A percentile compares a stretch with the other conserved stretches of the same genome.
phyloP scores from a whole-genome alignment of 2,329 filamentous ascomycete species.

The Colletotrichum lupini region DNA sequence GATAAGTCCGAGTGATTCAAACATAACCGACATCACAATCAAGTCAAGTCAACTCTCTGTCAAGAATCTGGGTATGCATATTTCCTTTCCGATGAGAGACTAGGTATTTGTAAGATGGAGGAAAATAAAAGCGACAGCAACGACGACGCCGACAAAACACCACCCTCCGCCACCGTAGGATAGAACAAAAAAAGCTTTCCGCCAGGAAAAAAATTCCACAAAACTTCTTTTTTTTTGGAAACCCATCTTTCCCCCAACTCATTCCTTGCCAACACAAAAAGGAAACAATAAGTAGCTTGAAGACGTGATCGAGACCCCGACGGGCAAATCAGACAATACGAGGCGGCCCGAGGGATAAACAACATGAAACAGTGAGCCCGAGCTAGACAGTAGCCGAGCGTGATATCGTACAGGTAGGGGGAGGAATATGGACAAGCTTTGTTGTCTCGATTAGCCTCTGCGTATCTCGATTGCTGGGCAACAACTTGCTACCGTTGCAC shows the following conservation, averaged over 20 bases:
- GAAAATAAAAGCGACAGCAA: constrained; percentile 3
- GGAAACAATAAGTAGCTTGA: neutral
- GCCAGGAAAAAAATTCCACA: constrained; percentile 40
- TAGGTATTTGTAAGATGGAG: constrained; percentile 34
- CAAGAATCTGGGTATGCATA: constrained; percentile 32
- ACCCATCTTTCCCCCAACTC: constrained; percentile 36
- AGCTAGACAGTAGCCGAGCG: constrained; percentile 26
- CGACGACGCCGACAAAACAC: constrained; percentile 34
- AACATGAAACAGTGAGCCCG: constrained; percentile 33
- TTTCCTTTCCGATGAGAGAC: constrained; percentile 32
- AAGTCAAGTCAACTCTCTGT: neutral
- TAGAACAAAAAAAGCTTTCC: constrained; percentile 20
- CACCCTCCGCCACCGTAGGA: constrained; percentile 27
- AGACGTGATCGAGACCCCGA: constrained; percentile 1
- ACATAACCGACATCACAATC: neutral
- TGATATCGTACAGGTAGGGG: constrained; percentile 33
- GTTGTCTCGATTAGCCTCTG: constrained; percentile 29
- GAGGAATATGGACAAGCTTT: constrained; percentile 20
- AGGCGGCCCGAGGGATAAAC: neutral
- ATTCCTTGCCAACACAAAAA: constrained; percentile 40
- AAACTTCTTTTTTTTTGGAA: constrained; percentile 28
- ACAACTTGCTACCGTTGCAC: constrained; percentile 6
- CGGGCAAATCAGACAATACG: neutral
- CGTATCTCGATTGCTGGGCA: constrained; percentile 8
- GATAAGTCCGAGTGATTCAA: neutral